phyloP scores from a whole-genome alignment of 2,329 filamentous ascomycete species.

The Aureobasidium zeae region DNA sequence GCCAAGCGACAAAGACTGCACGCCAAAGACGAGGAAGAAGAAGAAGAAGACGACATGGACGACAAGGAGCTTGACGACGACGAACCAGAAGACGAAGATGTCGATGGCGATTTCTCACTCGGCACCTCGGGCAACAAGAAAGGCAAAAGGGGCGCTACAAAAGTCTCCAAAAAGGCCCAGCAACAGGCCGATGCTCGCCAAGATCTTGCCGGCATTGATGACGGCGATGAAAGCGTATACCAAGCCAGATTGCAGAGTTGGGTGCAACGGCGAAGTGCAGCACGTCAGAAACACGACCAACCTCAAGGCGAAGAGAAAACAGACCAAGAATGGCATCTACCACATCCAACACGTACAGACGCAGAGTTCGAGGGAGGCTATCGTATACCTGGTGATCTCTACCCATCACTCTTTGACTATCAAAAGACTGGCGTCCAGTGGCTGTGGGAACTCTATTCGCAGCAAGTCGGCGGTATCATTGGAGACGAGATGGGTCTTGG shows the following conservation, averaged over 20 bases:
- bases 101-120: constrained; percentile 27
- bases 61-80: constrained; percentile 32
- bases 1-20: constrained; percentile 35
- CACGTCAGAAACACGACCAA: constrained; percentile 38
- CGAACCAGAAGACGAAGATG: constrained; percentile 30
- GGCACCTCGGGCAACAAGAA: constrained; percentile 31
- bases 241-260: constrained; percentile 66
- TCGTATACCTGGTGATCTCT: constrained; percentile 83
- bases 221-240: constrained; percentile 79
- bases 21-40: constrained; percentile 29
- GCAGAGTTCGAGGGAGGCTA: constrained; percentile 65
- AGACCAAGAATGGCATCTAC: constrained; percentile 58
- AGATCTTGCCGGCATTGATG: constrained; percentile 62
- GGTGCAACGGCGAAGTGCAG: constrained; percentile 55
- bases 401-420: constrained; percentile 86
- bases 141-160: constrained; percentile 30
- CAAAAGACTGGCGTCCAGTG: constrained; percentile 96
- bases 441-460: constrained; percentile 84
- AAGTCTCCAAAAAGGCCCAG: constrained; percentile 22
- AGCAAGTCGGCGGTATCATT: constrained; percentile 85
- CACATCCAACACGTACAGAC: constrained; percentile 74
- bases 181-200: constrained; percentile 31
- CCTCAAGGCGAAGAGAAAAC: constrained; percentile 25
- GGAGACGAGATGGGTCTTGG: constrained; percentile 99
- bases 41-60: constrained; percentile 34